Evolutionary conservation across 192 early-diverging fungal species (phyloP), one percentile per base, ranked within the genome.

Genomic region (Obelidium mucronatum): DNA sequence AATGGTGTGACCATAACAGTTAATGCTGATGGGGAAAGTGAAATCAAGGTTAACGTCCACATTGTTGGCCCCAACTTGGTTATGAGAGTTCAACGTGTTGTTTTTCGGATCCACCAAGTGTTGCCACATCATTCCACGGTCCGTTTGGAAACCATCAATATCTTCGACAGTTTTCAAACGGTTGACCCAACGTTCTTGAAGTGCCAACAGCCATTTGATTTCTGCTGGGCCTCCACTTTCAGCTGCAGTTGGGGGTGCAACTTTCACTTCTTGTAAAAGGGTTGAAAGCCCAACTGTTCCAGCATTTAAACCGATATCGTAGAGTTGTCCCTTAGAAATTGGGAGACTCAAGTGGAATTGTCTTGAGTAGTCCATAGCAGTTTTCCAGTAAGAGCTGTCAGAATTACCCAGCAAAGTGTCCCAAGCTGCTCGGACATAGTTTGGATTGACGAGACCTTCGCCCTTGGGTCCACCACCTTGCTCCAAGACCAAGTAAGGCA

Each of bases 401-500:
- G 42, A 15, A 2, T n/a, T 30, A 24, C 13, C 26, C 0, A 15
- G 44, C n/a, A 69, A 36, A 6, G 67, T 69, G n/a, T 69, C 40
- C 69, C 69, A 72, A 30, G 69, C 58, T 24, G 69, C 69, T 40
- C 58, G 15, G n/a, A 72, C 40, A 34, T 74, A 70, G 6, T n/a
- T 34, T 24, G 75, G 75, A 35, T 67, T 31, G 35, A 77, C 40
- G 33, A 44, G 75, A 0, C 58, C 58, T n/a, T 28, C 28, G n/a
- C 55, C 75, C 22, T 33, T 64, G 33, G 62, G 42, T 0, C 66
- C 66, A 19, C 66, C 66, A 24, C 66, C 66, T 11, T 67, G 36
- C 19, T 42, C 22, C 13, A 67, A 13, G 42, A 67, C 66, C 13
- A 67, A 34, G 17, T 67, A 26, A 40, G 66, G 22, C 1, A 67